A percentile compares a stretch with the other conserved stretches of the same genome.
These are phyloP conservation scores for Oryza rufipogon DNA, from an alignment of 176 grass and related monocot species.

Conservation along the genomic window DNA sequence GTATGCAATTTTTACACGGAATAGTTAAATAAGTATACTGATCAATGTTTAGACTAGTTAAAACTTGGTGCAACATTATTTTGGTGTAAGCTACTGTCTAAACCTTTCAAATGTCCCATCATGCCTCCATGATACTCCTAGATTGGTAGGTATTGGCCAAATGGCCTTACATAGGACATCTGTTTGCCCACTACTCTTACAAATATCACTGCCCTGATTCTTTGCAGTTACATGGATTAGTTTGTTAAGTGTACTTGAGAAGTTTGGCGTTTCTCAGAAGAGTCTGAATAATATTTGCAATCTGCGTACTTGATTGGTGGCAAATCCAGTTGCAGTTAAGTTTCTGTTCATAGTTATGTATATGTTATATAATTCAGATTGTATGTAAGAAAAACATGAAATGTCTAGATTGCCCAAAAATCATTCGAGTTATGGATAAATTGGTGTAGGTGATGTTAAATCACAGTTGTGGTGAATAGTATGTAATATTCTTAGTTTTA, in stretches of 20 bases:
- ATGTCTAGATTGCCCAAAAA: background rate
- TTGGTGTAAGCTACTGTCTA: constrained; percentile 17
- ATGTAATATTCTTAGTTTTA: background rate
- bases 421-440: background rate
- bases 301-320: constrained; percentile 53
- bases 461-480: background rate
- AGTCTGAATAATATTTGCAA: constrained; percentile 50
- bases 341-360: constrained; percentile 50
- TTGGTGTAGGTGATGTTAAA: background rate
- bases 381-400: background rate
- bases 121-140: background rate
- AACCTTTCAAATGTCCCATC: constrained; percentile 1
- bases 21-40: constrained; percentile 13
- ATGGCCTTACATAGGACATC: constrained; percentile 13
- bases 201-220: constrained; percentile 39
- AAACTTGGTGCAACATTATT: background rate
- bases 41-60: constrained; percentile 10
- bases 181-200: constrained; percentile 50
- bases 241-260: constrained; percentile 63
- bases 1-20: constrained; percentile 47
- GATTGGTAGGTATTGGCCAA: constrained; percentile 29
- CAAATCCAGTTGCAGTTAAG: constrained; percentile 57
- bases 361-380: constrained; percentile 9
- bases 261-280: constrained; percentile 55
- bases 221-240: constrained; percentile 65